Evolutionary conservation across 345 rosid genomes (phyloP).

Genomic region (Salix arbutifolia): DNA sequence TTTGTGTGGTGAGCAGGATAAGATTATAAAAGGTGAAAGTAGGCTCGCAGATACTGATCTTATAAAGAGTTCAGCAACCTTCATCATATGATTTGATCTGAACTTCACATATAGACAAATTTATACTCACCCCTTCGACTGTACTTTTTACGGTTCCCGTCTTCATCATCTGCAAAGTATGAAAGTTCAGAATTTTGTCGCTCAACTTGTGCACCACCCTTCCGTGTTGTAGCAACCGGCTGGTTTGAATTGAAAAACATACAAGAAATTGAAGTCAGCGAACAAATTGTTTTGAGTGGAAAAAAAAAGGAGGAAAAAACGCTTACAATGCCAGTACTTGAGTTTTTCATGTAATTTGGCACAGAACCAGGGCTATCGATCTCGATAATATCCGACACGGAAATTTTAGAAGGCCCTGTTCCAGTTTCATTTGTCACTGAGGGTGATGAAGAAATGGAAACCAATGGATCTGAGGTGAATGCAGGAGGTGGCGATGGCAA

Average conservation of each 20-base stretch:
- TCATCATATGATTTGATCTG: neutral
- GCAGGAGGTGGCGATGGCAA: constrained; percentile 69
- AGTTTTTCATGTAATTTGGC: constrained; percentile 57
- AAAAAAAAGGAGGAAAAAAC: constrained; percentile 2
- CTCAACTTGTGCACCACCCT: constrained; percentile 62
- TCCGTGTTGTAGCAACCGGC: constrained; percentile 85
- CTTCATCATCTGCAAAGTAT: constrained; percentile 95
- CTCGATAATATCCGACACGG: constrained; percentile 76
- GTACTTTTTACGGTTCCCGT: constrained; percentile 75
- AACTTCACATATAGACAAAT: neutral
- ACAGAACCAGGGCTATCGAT: constrained; percentile 74
- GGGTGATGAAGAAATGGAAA: constrained; percentile 44
- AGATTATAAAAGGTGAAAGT: neutral
- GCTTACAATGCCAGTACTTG: constrained; percentile 80
- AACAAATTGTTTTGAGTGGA: neutral
- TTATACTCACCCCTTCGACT: constrained; percentile 68
- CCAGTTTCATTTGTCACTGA: constrained; percentile 35
- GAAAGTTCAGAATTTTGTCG: constrained; percentile 72
- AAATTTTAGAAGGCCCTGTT: constrained; percentile 41
- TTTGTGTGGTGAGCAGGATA: neutral
- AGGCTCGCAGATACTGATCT: neutral
- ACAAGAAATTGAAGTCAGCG: constrained; percentile 1
- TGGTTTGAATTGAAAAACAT: constrained; percentile 31
- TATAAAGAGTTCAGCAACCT: neutral
- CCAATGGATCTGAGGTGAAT: constrained; percentile 66